phyloP scores from a whole-genome alignment of 108 stramenopile genomes.

The Cyclotella baltica region DNA sequence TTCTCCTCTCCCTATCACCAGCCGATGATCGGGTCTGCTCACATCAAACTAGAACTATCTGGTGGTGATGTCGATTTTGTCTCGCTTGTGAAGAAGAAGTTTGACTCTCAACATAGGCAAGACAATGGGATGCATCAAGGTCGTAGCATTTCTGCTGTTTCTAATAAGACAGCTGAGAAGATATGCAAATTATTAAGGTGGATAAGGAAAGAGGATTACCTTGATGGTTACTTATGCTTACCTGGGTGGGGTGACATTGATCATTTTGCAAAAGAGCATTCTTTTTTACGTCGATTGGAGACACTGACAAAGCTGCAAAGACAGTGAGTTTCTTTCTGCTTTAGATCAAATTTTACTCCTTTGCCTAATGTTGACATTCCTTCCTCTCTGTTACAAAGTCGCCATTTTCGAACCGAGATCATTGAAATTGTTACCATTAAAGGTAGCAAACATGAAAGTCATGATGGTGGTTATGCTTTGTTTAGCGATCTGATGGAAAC shows the following conservation, averaged over 20 bases:
- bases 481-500: slow-evolving; percentile 65
- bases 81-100: slow-evolving; percentile 73
- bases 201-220: slow-evolving; percentile 72
- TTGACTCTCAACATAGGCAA: slow-evolving; percentile 47
- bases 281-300: slow-evolving; percentile 64
- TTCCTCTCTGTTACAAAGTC: not conserved
- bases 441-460: slow-evolving; percentile 42
- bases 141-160: slow-evolving; percentile 43
- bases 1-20: slow-evolving; percentile 63
- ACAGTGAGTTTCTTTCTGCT: slow-evolving; percentile 19
- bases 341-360: not conserved
- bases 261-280: slow-evolving; percentile 53
- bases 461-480: slow-evolving; percentile 29
- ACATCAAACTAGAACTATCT: slow-evolving; percentile 82
- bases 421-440: slow-evolving; percentile 70
- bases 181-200: slow-evolving; percentile 69
- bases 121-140: slow-evolving; percentile 36
- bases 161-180: slow-evolving; percentile 57
- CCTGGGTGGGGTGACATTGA: slow-evolving; percentile 61
- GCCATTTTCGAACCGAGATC: slow-evolving; percentile 74
- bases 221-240: slow-evolving; percentile 70
- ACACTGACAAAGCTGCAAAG: slow-evolving; percentile 59
- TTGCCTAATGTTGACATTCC: not conserved
- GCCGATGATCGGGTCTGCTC: slow-evolving; percentile 72
- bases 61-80: slow-evolving; percentile 67